phyloP scores from a whole-genome alignment of 1,284 basidiomycete genomes.

The Inonotus hispidus region DNA sequence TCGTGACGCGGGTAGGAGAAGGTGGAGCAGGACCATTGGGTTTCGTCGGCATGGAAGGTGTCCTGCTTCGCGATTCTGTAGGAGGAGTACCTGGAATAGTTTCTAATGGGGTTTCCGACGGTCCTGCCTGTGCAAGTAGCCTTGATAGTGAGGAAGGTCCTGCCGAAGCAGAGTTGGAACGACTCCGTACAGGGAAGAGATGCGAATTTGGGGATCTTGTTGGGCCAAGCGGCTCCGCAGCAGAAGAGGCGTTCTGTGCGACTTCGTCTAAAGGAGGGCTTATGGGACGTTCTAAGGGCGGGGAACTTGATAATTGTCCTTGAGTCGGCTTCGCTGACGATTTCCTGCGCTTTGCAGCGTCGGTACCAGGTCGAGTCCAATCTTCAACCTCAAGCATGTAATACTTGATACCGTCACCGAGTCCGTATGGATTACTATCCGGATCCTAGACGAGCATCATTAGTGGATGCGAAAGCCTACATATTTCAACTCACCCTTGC shows the following conservation, averaged over 20 bases:
- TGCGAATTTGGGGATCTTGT: constrained; percentile 20
- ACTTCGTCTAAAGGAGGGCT: constrained; percentile 13
- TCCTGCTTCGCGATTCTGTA: constrained; percentile 6
- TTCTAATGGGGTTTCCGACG: constrained; percentile 9
- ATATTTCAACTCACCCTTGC: constrained; percentile 49
- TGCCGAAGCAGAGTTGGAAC: constrained; percentile 18
- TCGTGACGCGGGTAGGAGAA: constrained; percentile 9
- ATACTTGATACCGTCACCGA: constrained; percentile 88
- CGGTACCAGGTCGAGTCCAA: constrained; percentile 68
- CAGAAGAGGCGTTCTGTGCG: constrained; percentile 9
- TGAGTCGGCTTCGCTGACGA: constrained; percentile 37
- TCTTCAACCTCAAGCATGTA: constrained; percentile 93
- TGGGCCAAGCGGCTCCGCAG: constrained; percentile 17
- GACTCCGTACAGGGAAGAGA: constrained; percentile 18
- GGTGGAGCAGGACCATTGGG: constrained; percentile 5
- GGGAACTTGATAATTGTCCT: constrained; percentile 18
- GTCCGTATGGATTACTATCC: constrained; percentile 68
- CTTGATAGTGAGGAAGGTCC: constrained; percentile 18
- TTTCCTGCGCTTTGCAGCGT: constrained; percentile 51
- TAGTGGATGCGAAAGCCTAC: neutral
- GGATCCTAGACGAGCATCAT: constrained; percentile 47
- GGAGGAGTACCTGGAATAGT: constrained; percentile 17
- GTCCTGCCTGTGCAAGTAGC: constrained; percentile 16
- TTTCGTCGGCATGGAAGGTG: constrained; percentile 11
- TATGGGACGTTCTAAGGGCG: constrained; percentile 19